Evolutionary conservation across 352 stramenopile genomes (phyloP).

Genomic region (Pythium biforme): DNA sequence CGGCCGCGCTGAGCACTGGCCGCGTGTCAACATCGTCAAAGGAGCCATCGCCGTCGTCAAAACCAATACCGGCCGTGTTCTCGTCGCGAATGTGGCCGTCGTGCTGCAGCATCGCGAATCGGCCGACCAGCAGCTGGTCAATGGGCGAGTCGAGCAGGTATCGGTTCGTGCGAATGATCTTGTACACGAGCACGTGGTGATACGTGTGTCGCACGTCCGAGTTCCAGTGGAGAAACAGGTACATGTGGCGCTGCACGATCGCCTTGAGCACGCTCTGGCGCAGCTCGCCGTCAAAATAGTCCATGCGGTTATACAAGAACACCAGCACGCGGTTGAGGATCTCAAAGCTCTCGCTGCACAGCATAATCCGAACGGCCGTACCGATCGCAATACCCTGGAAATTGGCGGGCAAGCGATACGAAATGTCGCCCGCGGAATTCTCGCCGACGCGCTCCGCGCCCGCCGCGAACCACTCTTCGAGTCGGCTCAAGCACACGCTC

Average conservation of each 20-base stretch:
- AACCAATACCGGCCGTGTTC: slow-evolving; percentile 14
- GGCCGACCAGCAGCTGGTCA: slow-evolving; percentile 63
- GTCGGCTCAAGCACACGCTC: slow-evolving; percentile 46
- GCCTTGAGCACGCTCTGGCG: slow-evolving; percentile 65
- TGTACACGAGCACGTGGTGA: slow-evolving; percentile 76
- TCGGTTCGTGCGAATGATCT: slow-evolving; percentile 52
- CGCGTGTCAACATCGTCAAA: slow-evolving; percentile 29
- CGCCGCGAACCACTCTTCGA: slow-evolving; percentile 73
- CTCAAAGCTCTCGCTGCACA: slow-evolving; percentile 72
- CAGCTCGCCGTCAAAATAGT: slow-evolving; percentile 69
- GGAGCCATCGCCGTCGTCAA: slow-evolving; percentile 18
- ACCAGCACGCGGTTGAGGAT: slow-evolving; percentile 59
- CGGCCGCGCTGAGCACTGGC: slow-evolving; percentile 34
- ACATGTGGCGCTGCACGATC: slow-evolving; percentile 76
- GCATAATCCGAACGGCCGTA: slow-evolving; percentile 62
- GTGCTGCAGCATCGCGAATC: slow-evolving; percentile 40
- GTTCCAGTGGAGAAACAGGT: slow-evolving; percentile 79
- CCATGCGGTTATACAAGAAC: slow-evolving; percentile 76
- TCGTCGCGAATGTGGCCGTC: slow-evolving; percentile 38
- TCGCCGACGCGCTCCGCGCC: slow-evolving; percentile 26
- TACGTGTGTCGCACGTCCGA: slow-evolving; percentile 65
- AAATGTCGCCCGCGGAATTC: slow-evolving; percentile 29
- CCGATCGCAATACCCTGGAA: slow-evolving; percentile 56
- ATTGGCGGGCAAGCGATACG: slow-evolving; percentile 43
- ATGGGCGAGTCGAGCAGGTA: slow-evolving; percentile 65